These are phyloP conservation scores for Pythium plurisporium DNA, from an alignment of 352 stramenopile species.

Conservation along the genomic window DNA sequence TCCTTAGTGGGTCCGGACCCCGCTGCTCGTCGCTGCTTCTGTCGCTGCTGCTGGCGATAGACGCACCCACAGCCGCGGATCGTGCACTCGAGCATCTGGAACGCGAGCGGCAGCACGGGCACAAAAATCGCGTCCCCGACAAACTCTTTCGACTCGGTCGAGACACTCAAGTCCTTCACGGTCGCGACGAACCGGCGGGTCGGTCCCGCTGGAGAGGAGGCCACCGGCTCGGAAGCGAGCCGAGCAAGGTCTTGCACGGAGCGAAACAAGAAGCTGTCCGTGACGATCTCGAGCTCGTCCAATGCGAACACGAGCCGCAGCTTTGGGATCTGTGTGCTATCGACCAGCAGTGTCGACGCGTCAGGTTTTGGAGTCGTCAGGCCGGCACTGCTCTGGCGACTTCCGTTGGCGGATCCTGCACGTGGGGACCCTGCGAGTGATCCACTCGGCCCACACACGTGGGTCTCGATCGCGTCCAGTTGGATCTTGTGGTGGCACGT, in stretches of 20 bases:
- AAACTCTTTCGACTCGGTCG: constrained; percentile 69
- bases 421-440: not conserved
- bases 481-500: constrained; percentile 55
- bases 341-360: not conserved
- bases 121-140: constrained; percentile 57
- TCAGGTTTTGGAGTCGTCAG: not conserved
- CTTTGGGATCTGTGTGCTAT: constrained; percentile 24
- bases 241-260: constrained; percentile 23
- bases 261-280: constrained; percentile 30
- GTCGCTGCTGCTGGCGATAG: constrained; percentile 2
- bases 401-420: not conserved
- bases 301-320: constrained; percentile 39
- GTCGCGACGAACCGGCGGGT: constrained; percentile 26
- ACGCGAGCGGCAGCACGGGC: constrained; percentile 51
- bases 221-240: not conserved
- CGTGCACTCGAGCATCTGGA: constrained; percentile 70
- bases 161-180: constrained; percentile 36
- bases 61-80: constrained; percentile 54
- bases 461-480: constrained; percentile 48
- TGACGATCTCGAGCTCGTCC: constrained; percentile 48
- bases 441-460: constrained; percentile 29
- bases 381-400: constrained; percentile 1
- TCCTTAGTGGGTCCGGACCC: too few species aligned
- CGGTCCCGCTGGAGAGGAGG: not conserved
- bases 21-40: constrained; percentile 1